Evolutionary conservation across 495 filamentous ascomycete genomes (phyloP).

Genomic region (Corynascus novoguineensis): DNA sequence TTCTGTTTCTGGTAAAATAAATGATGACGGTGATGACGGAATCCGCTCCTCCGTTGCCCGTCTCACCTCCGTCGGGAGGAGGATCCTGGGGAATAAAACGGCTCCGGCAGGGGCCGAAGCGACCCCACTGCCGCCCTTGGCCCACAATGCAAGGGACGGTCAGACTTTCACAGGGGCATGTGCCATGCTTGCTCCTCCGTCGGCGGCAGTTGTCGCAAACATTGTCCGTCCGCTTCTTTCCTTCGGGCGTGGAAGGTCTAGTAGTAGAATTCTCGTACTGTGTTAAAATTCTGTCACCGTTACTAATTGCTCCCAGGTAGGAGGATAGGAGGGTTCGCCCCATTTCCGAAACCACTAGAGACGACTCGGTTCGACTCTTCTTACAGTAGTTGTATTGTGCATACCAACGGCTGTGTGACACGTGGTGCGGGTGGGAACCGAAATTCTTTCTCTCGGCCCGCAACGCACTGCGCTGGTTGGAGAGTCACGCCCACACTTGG

Average conservation of each 20-base stretch:
- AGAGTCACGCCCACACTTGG: not conserved
- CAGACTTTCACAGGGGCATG: slow-evolving; percentile 13
- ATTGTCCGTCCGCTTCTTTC: too few relatives aligned
- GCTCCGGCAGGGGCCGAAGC: slow-evolving; percentile 20
- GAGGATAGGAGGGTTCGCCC: too few relatives aligned
- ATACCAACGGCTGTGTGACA: slow-evolving; percentile 32
- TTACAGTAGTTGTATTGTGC: too few relatives aligned
- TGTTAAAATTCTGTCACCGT: too few relatives aligned
- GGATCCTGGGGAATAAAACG: not conserved
- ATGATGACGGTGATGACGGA: not conserved
- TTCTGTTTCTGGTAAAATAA: not conserved
- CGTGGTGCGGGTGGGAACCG: slow-evolving; percentile 24
- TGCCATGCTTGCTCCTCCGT: not conserved
- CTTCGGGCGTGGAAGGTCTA: too few relatives aligned
- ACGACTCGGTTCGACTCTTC: slow-evolving; percentile 5
- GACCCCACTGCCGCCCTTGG: not conserved
- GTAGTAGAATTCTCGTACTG: too few relatives aligned
- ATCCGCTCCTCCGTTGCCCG: slow-evolving; percentile 2
- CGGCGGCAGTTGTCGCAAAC: too few relatives aligned
- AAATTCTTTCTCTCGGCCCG: not conserved
- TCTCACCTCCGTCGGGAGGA: not conserved
- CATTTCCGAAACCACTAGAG: slow-evolving; percentile 8
- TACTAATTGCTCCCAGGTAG: too few relatives aligned
- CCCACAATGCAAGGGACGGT: slow-evolving; percentile 12
- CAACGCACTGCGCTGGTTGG: too few relatives aligned